Evolutionary conservation across 768 basidiomycete species (phyloP).

Genomic region (Pilatotrama ljubarskyi): DNA sequence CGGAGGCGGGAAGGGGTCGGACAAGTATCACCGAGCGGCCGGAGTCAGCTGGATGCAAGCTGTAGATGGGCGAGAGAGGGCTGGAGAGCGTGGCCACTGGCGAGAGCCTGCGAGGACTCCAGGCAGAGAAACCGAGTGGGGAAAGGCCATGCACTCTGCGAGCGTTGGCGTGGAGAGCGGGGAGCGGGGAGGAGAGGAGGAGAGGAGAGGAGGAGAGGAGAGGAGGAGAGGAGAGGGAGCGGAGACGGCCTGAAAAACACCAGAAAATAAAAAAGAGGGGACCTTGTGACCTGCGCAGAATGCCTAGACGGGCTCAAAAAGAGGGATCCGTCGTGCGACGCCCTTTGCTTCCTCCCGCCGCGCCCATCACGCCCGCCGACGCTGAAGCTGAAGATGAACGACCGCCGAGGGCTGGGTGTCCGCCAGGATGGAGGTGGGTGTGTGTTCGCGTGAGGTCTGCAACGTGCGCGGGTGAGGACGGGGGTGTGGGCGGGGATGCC

Average conservation of each 20-base stretch:
- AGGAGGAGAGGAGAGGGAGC: neutral
- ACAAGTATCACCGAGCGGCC: neutral
- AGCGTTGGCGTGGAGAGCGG: too few relatives aligned
- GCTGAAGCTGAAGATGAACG: too few relatives aligned
- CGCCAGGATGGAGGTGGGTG: slow-evolving; percentile 16
- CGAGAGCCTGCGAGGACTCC: too few relatives aligned
- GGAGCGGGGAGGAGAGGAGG: neutral
- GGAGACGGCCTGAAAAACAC: neutral
- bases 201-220: neutral
- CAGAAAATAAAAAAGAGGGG: neutral
- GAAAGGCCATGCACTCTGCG: too few relatives aligned
- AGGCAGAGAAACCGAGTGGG: too few relatives aligned
- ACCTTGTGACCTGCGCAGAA: slow-evolving; percentile 3
- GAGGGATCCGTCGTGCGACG: neutral
- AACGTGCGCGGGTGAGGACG: neutral
- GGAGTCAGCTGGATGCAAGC: slow-evolving; percentile 1
- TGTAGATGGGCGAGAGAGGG: neutral
- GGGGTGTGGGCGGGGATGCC: neutral
- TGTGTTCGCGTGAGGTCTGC: neutral
- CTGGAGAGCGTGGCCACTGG: neutral
- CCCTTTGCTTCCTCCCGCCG: too few relatives aligned
- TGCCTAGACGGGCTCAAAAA: neutral
- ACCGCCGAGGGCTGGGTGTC: neutral
- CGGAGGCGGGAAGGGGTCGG: neutral
- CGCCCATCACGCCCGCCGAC: too few relatives aligned